These are phyloP conservation scores for Cadophora malorum DNA, from an alignment of 2,329 filamentous ascomycete genomes.

Conservation along the genomic window DNA sequence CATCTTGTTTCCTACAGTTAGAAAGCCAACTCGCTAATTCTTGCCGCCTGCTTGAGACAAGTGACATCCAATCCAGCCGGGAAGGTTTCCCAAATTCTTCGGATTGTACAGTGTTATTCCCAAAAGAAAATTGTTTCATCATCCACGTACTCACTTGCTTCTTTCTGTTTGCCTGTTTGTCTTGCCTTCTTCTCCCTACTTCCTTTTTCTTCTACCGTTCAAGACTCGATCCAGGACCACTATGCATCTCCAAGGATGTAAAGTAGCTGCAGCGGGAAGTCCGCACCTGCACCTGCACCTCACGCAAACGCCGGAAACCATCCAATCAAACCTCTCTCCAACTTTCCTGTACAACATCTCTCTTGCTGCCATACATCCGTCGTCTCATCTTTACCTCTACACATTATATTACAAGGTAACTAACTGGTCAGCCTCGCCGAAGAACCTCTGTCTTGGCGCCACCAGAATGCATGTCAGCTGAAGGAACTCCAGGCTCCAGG, in stretches of 20 bases:
- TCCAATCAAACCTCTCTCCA: not conserved
- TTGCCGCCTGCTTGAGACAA: not conserved
- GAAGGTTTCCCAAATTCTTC: not conserved
- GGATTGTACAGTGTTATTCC: not conserved
- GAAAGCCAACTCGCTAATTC: not conserved
- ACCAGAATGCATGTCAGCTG: not conserved
- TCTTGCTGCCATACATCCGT: not conserved
- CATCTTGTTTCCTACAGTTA: not conserved
- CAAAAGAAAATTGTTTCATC: not conserved
- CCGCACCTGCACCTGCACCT: not conserved
- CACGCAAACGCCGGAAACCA: not conserved
- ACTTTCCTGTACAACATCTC: not conserved
- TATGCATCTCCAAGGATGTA: conserved; percentile 11
- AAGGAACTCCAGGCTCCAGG: not conserved
- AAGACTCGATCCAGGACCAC: not conserved
- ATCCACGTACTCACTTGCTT: not conserved
- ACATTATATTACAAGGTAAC: too few relatives aligned
- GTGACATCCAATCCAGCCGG: not conserved
- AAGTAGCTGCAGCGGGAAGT: conserved; percentile 10
- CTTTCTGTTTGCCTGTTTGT: not conserved
- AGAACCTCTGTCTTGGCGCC: not conserved
- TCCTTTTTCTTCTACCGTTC: not conserved
- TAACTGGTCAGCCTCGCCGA: not conserved
- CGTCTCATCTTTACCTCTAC: not conserved
- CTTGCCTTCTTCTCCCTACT: not conserved